Evolutionary conservation across 2,329 filamentous ascomycete genomes (phyloP), one percentile per base, ranked within the genome.

Genomic region (Fusarium sarcochroum): DNA sequence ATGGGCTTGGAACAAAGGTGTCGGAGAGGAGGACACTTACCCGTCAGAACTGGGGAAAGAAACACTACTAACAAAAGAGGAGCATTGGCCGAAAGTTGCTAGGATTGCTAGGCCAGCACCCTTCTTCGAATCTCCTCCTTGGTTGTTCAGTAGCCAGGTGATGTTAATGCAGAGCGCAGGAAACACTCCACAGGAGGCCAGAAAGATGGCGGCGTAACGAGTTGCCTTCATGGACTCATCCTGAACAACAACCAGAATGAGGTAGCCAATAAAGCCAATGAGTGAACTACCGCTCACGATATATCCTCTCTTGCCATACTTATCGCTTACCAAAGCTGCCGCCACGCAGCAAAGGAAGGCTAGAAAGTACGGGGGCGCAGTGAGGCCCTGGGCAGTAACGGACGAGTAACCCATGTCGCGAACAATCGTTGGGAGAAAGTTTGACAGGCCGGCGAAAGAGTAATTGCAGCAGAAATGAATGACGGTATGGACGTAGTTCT

Each of bases 381-480:
- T 62, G 0, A 69, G 49, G 1, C 66, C 64, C 2, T 69, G 66
- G 2, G 66, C 66, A 1, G 47, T 58, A 9, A 69, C 44, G 0
- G 37, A 50, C 13, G 44, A 49, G 15, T 68, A 69, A 0, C 66
- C 66, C 3, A 69, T 32, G 1, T 25, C 37, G 5, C 54, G 37
- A 3, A 69, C 60, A 27, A 69, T 69, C 0, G 64, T 65, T 0
- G 64, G 66, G 2, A 69, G 66, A 11, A 68, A 69, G 35, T 68
- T 68, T 17, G 64, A 42, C 13, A 69, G 52, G 4, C 52, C 64
- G 0, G 64, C 64, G 17, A 69, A 69, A 0, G 66, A 68, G 21
- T 58, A 68, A 37, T 69, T 69, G 40, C 60, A 68, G 21, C 66
- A 68, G 21, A 69, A 69, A 18, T 68, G 64, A 2, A 69, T 66